Evolutionary conservation across 139 green algal species (phyloP).

Genomic region (Coelastrella sp.): DNA sequence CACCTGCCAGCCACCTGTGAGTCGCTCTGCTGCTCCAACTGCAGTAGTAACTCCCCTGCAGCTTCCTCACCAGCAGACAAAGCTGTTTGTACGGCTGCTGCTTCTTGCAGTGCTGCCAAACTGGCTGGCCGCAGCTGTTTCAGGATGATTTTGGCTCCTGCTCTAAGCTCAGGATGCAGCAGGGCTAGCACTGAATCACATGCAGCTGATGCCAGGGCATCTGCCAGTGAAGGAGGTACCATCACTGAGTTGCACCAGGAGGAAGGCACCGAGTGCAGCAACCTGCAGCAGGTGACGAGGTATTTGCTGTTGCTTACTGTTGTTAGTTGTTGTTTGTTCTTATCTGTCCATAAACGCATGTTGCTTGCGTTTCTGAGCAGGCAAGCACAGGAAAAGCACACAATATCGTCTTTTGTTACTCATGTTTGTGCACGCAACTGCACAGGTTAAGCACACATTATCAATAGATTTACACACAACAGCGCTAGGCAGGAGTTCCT

Average conservation of each 20-base stretch:
- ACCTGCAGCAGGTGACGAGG: neutral
- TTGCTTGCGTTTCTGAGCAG: too few species aligned
- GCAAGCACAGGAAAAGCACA: too few species aligned
- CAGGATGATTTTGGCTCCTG: constrained; percentile 39
- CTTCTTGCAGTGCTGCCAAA: constrained; percentile 37
- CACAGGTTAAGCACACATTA: too few species aligned
- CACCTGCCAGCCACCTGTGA: neutral
- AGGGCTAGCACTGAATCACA: constrained; percentile 44
- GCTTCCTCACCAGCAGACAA: constrained; percentile 33
- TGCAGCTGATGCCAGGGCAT: constrained; percentile 50
- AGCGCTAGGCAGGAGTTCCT: too few species aligned
- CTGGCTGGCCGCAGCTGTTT: constrained; percentile 50
- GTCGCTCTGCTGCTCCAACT: constrained; percentile 19
- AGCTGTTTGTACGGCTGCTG: constrained; percentile 42
- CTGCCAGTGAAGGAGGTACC: constrained; percentile 45
- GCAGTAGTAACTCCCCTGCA: constrained; percentile 42
- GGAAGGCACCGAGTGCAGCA: neutral
- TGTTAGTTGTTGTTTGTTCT: too few species aligned
- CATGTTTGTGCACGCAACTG: too few species aligned
- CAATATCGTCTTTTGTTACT: too few species aligned
- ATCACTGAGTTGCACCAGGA: constrained; percentile 12
- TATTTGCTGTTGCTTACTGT: too few species aligned
- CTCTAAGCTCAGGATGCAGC: constrained; percentile 33
- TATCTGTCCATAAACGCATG: too few species aligned
- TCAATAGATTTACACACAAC: too few species aligned